phyloP scores from a whole-genome alignment of 2,329 filamentous ascomycete species.

The Metarhizium anisopliae region DNA sequence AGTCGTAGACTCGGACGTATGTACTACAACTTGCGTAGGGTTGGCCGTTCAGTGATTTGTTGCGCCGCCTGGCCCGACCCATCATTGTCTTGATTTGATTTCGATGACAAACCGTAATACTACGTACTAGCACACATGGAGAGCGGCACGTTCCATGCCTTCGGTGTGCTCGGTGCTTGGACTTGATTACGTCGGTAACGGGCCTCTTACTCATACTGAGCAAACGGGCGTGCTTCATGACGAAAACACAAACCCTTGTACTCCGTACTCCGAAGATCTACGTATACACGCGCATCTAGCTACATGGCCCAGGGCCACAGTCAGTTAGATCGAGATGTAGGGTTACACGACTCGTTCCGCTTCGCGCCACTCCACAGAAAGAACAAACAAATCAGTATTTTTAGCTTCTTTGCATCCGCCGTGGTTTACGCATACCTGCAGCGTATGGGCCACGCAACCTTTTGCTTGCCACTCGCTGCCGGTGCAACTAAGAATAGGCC shows the following conservation, averaged over 20 bases:
- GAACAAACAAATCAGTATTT: neutral
- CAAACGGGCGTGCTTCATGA: neutral
- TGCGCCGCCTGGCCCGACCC: neutral
- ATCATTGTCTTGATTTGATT: neutral
- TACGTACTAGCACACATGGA: neutral
- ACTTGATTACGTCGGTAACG: neutral
- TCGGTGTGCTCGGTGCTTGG: too few species aligned
- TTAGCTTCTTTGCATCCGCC: neutral
- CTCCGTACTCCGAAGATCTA: neutral
- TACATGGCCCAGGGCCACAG: neutral
- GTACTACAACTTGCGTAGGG: neutral
- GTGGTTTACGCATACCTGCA: too few species aligned
- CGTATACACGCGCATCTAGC: neutral
- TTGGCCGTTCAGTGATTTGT: neutral
- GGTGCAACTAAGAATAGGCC: too few species aligned
- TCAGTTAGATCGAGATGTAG: neutral
- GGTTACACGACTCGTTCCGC: neutral
- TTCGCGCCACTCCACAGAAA: neutral
- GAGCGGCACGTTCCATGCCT: neutral
- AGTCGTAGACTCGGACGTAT: too few species aligned
- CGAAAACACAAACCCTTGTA: neutral
- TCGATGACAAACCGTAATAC: neutral
- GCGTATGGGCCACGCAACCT: too few species aligned
- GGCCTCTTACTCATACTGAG: neutral
- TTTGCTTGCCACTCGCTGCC: too few species aligned